phyloP scores from a whole-genome alignment of 345 rosid genomes.

The Microcos paniculata region DNA sequence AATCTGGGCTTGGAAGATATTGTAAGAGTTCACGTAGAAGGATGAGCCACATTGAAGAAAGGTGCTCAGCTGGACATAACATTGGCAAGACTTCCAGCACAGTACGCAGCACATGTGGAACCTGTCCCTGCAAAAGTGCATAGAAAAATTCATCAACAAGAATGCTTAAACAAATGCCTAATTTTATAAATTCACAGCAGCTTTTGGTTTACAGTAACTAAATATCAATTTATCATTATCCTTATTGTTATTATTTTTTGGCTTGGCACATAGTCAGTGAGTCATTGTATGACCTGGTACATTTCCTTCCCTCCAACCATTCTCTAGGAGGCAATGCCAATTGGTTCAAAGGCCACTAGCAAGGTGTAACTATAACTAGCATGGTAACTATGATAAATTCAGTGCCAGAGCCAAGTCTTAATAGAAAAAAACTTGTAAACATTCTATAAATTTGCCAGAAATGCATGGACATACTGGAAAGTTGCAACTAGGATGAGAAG shows the following conservation, averaged over 20 bases:
- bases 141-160: background rate
- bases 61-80: slow-evolving; percentile 68
- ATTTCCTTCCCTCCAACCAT: background rate
- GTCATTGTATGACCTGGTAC: background rate
- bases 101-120: slow-evolving; percentile 75
- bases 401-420: background rate
- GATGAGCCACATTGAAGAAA: slow-evolving; percentile 86
- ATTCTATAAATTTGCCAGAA: slow-evolving; percentile 1
- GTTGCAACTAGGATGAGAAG: background rate
- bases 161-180: background rate
- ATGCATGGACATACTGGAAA: background rate
- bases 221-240: background rate
- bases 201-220: background rate
- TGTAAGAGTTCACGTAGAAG: slow-evolving; percentile 63
- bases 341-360: background rate
- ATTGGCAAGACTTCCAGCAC: slow-evolving; percentile 77
- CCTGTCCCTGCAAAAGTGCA: slow-evolving; percentile 56
- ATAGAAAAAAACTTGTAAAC: background rate
- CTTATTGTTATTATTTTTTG: background rate
- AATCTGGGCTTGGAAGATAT: slow-evolving; percentile 70
- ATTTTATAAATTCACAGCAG: background rate
- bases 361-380: background rate
- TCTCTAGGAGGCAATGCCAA: background rate
- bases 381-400: background rate
- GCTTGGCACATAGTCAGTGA: background rate